Conservation (phyloP, 2,329 filamentous ascomycete genomes). For the Diaporthe sp. region DNA sequence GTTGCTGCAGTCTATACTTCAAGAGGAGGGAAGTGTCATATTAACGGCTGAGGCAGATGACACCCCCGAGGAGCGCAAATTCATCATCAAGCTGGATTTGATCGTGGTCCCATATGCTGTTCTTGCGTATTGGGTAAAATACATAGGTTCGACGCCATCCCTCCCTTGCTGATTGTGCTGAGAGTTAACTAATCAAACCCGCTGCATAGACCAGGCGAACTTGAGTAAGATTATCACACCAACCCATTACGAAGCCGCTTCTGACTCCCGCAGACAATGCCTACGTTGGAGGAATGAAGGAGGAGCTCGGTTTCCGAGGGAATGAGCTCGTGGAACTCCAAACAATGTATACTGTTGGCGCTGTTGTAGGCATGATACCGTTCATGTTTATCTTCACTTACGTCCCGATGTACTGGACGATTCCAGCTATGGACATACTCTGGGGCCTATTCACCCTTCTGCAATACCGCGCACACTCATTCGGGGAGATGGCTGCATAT, state of each 20-base stretch:
- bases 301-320: conserved; percentile 32
- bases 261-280: conserved; percentile 51
- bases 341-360: conserved; percentile 61
- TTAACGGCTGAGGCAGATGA: conserved; percentile 48
- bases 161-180: not conserved
- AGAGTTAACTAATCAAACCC: not conserved
- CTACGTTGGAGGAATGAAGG: conserved; percentile 37
- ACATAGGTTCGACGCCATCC: conserved; percentile 33
- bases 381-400: conserved; percentile 62
- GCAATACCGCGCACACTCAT: conserved; percentile 61
- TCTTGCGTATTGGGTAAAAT: conserved; percentile 65
- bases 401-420: conserved; percentile 58
- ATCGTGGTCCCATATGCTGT: conserved; percentile 67
- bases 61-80: conserved; percentile 57
- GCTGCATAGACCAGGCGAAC: not conserved
- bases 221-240: not conserved
- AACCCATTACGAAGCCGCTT: not conserved
- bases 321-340: conserved; percentile 57
- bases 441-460: conserved; percentile 69
- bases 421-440: conserved; percentile 60
- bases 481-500: conserved; percentile 61
- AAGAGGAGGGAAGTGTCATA: not conserved
- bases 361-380: conserved; percentile 61
- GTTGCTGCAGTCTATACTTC: not conserved
- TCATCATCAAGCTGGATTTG: conserved; percentile 66